Conservation (phyloP, 495 filamentous ascomycete species). For the Daldinia caldariorum region DNA sequence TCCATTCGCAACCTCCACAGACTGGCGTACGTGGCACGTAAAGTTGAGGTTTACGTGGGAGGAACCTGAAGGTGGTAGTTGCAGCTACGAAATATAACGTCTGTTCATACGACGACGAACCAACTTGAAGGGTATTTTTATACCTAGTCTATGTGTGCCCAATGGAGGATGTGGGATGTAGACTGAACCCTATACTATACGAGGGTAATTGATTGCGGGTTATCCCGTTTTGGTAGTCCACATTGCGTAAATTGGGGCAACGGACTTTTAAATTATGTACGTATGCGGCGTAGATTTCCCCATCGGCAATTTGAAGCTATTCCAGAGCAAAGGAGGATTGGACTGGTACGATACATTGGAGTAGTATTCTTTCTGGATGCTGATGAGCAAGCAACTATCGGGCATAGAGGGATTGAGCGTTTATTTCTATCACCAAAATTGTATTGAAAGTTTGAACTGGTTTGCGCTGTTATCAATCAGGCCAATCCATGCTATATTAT, state of each 20-base stretch:
- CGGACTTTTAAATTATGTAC: conserved; percentile 16
- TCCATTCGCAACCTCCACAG: conserved; percentile 16
- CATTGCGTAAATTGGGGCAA: conserved; percentile 20
- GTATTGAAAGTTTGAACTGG: not conserved
- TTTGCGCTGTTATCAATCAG: conserved; percentile 18
- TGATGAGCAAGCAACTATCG: not conserved
- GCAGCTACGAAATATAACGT: conserved; percentile 8
- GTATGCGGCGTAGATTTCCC: conserved; percentile 15
- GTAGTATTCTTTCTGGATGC: not conserved
- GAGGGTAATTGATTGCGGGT: conserved; percentile 15
- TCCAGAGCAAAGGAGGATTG: conserved; percentile 28
- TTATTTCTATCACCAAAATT: conserved; percentile 1
- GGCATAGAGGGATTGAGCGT: conserved; percentile 5
- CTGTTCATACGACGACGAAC: conserved; percentile 5
- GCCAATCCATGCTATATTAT: not conserved
- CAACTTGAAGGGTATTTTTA: not conserved
- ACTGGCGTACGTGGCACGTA: conserved; percentile 31
- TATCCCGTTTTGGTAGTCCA: conserved; percentile 3
- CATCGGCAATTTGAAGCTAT: conserved; percentile 20
- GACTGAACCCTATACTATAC: conserved; percentile 10
- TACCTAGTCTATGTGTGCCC: not conserved
- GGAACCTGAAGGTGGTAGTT: conserved; percentile 6
- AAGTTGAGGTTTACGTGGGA: conserved; percentile 29
- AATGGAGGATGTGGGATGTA: conserved; percentile 5
- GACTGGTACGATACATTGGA: conserved; percentile 10